Conservation (phyloP, 2,329 filamentous ascomycete genomes). For the Trichoderma hamatum region DNA sequence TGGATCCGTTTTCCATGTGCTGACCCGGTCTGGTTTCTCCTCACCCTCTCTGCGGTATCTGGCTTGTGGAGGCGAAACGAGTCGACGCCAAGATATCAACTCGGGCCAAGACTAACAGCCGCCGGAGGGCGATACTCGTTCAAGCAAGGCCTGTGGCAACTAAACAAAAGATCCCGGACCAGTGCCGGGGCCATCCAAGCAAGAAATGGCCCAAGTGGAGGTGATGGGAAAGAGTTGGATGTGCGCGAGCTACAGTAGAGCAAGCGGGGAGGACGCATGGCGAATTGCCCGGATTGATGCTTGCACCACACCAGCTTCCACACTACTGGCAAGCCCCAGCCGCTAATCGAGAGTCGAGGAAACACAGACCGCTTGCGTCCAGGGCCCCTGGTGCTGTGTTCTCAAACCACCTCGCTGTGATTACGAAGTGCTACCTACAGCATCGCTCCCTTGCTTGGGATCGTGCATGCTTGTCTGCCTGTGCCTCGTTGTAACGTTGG, state of each 20-base stretch:
- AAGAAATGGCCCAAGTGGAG: conserved; percentile 8
- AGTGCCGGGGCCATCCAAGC: conserved; percentile 23
- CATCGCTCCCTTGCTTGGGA: background rate
- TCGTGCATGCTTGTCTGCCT: background rate
- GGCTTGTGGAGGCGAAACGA: conserved; percentile 13
- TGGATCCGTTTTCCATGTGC: conserved; percentile 6
- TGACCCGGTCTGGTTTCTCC: background rate
- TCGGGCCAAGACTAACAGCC: conserved; percentile 32
- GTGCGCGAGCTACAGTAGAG: conserved; percentile 8
- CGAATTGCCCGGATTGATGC: conserved; percentile 13
- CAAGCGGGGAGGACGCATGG: conserved; percentile 5
- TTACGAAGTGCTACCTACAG: background rate
- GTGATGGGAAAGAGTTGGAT: background rate
- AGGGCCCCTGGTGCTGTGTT: background rate
- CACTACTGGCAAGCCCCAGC: background rate
- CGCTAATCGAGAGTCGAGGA: background rate
- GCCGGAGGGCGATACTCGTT: conserved; percentile 33
- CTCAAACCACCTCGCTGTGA: background rate
- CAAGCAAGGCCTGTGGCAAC: conserved; percentile 28
- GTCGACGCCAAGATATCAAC: background rate
- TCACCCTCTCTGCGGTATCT: background rate
- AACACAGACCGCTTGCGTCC: conserved; percentile 1
- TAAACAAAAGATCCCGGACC: conserved; percentile 32
- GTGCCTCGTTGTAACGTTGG: background rate
- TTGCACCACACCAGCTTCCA: background rate